Evolutionary conservation across 345 rosid species (phyloP).

Genomic region (Salix exigua): DNA sequence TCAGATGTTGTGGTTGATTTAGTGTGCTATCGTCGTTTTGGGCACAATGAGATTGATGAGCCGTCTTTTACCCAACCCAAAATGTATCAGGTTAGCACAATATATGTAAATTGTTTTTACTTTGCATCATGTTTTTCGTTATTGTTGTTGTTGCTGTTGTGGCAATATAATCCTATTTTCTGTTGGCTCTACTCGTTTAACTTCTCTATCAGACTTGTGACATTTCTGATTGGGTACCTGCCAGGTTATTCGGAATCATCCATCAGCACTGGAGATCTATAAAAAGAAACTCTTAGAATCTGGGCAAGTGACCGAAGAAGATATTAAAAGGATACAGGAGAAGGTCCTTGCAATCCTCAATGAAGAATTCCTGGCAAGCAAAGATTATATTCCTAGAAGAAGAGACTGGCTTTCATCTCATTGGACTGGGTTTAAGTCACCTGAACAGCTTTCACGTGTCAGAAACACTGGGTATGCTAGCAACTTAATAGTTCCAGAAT

Average conservation of each 20-base stretch:
- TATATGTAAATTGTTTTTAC: background rate
- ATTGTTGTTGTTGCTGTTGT: background rate
- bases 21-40: constrained; percentile 74
- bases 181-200: background rate
- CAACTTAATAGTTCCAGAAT: constrained; percentile 5
- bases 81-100: constrained; percentile 62
- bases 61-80: constrained; percentile 82
- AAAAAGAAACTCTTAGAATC: constrained; percentile 57
- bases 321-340: constrained; percentile 48
- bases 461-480: constrained; percentile 64
- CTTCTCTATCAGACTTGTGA: background rate
- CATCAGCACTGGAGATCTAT: constrained; percentile 66
- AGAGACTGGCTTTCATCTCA: constrained; percentile 85
- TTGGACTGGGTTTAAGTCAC: constrained; percentile 79
- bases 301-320: constrained; percentile 56
- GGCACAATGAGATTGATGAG: constrained; percentile 82
- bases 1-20: constrained; percentile 80
- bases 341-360: constrained; percentile 64
- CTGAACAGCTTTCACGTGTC: constrained; percentile 73
- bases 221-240: constrained; percentile 13
- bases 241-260: constrained; percentile 69
- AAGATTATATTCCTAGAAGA: constrained; percentile 60
- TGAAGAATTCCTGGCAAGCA: constrained; percentile 69
- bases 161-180: background rate
- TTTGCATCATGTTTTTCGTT: background rate